Percentiles rank a stretch among this genome's conserved stretches.
Evolutionary conservation across 192 early-diverging fungal species (phyloP).

Genomic region (Backusella australiensis): DNA sequence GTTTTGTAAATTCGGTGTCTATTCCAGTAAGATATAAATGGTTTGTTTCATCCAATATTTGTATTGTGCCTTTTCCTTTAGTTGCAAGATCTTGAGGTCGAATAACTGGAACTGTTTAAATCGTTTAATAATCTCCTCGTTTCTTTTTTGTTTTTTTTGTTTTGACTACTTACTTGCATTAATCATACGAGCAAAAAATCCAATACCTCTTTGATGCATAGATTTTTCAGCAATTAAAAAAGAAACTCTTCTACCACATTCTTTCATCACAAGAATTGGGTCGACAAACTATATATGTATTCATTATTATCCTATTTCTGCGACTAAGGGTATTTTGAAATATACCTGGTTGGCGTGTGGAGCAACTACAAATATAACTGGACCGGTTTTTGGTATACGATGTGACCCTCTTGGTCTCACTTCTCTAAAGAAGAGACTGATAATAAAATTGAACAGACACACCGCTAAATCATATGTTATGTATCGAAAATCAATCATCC

Average conservation of each 20-base stretch:
- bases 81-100: conserved; percentile 88
- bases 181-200: conserved; percentile 73
- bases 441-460: conserved; percentile 63
- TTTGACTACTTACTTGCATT: conserved; percentile 68
- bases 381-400: conserved; percentile 82
- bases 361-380: conserved; percentile 93
- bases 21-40: conserved; percentile 65
- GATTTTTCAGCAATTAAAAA: conserved; percentile 85
- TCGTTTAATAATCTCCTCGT: neutral
- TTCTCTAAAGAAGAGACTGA: conserved; percentile 88
- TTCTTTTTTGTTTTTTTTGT: neutral
- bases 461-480: conserved; percentile 63
- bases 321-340: neutral
- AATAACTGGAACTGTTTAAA: conserved; percentile 78
- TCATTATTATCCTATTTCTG: neutral
- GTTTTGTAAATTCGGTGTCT: conserved; percentile 65
- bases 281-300: conserved; percentile 80
- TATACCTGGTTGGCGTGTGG: conserved; percentile 75
- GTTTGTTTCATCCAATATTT: conserved; percentile 58
- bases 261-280: conserved; percentile 81
- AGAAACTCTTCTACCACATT: conserved; percentile 73
- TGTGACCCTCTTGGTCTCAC: conserved; percentile 80
- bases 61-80: conserved; percentile 66
- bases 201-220: conserved; percentile 85
- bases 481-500: neutral